A percentile compares a stretch with the other conserved stretches of the same genome.
Evolutionary conservation across 768 basidiomycete genomes (phyloP).

Genomic region (Suillus ampliporus): DNA sequence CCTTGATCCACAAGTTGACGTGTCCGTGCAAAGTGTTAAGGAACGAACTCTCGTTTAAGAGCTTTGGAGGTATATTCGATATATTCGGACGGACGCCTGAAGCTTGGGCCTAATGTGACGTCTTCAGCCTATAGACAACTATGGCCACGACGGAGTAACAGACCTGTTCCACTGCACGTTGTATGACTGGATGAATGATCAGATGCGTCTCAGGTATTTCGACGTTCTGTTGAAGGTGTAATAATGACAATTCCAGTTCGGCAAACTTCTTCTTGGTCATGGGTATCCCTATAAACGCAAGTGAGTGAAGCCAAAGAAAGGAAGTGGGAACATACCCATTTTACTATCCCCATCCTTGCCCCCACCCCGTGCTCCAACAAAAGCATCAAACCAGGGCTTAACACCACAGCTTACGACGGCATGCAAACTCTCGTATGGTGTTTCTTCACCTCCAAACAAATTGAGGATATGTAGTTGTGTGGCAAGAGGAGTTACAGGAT

Average conservation of each 20-base stretch:
- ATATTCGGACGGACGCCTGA: constrained; percentile 69
- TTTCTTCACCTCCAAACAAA: constrained; percentile 86
- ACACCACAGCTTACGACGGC: constrained; percentile 95
- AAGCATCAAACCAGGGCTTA: constrained; percentile 98
- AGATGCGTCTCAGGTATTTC: constrained; percentile 98
- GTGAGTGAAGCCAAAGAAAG: constrained; percentile 14
- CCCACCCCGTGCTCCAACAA: constrained; percentile 81
- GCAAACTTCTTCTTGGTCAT: constrained; percentile 99
- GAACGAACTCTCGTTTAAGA: constrained; percentile 87
- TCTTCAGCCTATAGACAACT: constrained; percentile 28
- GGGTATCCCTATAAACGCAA: constrained; percentile 68
- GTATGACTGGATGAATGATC: constrained; percentile 88
- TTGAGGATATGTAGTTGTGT: constrained; percentile 91
- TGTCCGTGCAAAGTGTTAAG: constrained; percentile 92
- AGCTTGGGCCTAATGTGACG: constrained; percentile 48
- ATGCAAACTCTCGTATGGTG: constrained; percentile 95
- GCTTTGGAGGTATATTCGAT: constrained; percentile 72
- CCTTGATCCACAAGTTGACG: constrained; percentile 98
- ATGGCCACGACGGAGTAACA: constrained; percentile 2
- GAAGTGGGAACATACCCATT: constrained; percentile 60
- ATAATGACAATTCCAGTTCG: constrained; percentile 90
- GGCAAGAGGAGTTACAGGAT: constrained; percentile 79
- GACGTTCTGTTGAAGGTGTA: constrained; percentile 98
- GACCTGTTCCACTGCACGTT: constrained; percentile 81
- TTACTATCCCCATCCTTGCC: constrained; percentile 82